Evolutionary conservation across 1,139 yeast genomes (phyloP).

Genomic region (Pneumocystis jirovecii): DNA sequence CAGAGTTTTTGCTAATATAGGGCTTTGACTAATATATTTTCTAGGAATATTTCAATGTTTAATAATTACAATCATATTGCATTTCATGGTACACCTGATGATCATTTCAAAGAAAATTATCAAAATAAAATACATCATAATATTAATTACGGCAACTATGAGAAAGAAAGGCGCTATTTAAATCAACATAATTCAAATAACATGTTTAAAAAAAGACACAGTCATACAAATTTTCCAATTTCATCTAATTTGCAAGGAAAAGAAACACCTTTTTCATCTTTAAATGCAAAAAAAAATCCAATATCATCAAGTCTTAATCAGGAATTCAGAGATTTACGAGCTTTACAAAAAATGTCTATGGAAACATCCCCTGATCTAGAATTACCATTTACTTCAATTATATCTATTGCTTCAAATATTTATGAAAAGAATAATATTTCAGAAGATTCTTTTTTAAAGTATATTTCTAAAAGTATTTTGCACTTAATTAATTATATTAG

Average conservation of each 20-base stretch:
- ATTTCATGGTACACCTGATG: background rate
- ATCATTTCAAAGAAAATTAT: background rate
- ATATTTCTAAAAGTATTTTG: background rate
- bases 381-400: background rate
- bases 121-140: background rate
- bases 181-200: background rate
- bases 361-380: background rate
- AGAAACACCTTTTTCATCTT: background rate
- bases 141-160: background rate
- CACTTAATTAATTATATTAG: background rate
- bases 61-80: background rate
- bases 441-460: background rate
- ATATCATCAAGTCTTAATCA: background rate
- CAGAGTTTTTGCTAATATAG: background rate
- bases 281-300: background rate
- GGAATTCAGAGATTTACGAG: background rate
- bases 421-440: background rate
- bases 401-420: background rate
- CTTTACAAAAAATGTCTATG: background rate
- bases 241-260: background rate
- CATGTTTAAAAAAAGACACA: background rate
- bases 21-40: background rate
- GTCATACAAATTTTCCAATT: background rate
- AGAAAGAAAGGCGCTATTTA: background rate
- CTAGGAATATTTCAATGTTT: background rate